These are phyloP conservation scores for Aspergillus novoparasiticus DNA, from an alignment of 2,329 filamentous ascomycete species.

Conservation along the genomic window DNA sequence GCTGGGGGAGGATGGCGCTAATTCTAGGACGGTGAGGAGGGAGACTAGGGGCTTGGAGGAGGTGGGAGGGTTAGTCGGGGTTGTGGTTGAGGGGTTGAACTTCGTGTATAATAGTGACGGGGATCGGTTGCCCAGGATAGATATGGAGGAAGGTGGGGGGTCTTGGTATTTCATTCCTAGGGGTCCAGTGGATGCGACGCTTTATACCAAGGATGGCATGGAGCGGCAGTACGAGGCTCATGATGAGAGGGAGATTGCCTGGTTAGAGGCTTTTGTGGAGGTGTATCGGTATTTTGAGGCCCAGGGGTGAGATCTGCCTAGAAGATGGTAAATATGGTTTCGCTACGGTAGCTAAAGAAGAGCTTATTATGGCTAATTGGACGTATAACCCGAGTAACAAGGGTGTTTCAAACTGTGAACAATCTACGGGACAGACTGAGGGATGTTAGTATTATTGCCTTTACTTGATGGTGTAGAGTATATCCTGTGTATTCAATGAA, in stretches of 20 bases:
- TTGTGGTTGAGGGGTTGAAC: neutral
- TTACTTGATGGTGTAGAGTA: too few relatives aligned
- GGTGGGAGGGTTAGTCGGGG: neutral
- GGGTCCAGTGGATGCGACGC: neutral
- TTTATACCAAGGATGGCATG: neutral
- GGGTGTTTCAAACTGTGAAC: too few relatives aligned
- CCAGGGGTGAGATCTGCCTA: neutral
- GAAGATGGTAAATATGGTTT: too few relatives aligned
- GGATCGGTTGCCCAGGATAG: neutral
- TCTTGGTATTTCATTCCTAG: neutral
- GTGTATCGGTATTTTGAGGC: slow-evolving; percentile 13
- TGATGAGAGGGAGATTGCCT: slow-evolving; percentile 20
- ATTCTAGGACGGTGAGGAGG: neutral
- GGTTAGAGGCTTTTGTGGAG: slow-evolving; percentile 20
- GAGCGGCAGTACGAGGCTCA: slow-evolving; percentile 12
- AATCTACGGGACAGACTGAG: too few relatives aligned
- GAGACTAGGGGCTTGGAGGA: neutral
- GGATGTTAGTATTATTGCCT: too few relatives aligned
- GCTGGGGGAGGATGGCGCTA: neutral
- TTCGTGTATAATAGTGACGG: neutral
- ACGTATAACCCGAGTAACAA: too few relatives aligned
- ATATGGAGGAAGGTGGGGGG: neutral
- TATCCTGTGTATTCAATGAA: too few relatives aligned
- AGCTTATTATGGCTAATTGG: too few relatives aligned
- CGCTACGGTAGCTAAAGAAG: too few relatives aligned